Evolutionary conservation across 2,329 filamentous ascomycete genomes (phyloP).

Genomic region (Chaetomiaceae sp.): DNA sequence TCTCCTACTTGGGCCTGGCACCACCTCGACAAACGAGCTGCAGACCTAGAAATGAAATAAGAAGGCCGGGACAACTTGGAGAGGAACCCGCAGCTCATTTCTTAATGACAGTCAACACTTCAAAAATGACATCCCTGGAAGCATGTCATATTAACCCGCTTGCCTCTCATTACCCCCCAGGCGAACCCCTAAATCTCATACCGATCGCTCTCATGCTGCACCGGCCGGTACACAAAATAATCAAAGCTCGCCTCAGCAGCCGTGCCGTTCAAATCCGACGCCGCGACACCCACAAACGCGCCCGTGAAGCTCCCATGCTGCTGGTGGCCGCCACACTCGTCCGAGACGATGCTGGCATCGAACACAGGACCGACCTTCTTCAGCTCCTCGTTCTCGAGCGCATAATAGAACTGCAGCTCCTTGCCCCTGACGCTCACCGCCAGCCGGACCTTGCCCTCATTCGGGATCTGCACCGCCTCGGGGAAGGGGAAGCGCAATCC

Average conservation of each 20-base stretch:
- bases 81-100: too few relatives aligned
- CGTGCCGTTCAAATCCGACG: constrained; percentile 52
- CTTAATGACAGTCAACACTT: too few relatives aligned
- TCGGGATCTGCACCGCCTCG: constrained; percentile 46
- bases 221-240: constrained; percentile 48
- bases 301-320: constrained; percentile 61
- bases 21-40: too few relatives aligned
- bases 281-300: constrained; percentile 54
- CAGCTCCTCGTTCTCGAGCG: constrained; percentile 42
- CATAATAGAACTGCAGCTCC: constrained; percentile 54
- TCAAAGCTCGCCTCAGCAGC: constrained; percentile 46
- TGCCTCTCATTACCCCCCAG: too few relatives aligned
- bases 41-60: too few relatives aligned
- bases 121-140: not conserved
- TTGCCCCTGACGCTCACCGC: constrained; percentile 48
- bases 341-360: constrained; percentile 56
- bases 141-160: too few relatives aligned
- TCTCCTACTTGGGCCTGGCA: too few relatives aligned
- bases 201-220: constrained; percentile 43
- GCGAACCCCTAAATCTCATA: constrained; percentile 36
- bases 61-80: too few relatives aligned
- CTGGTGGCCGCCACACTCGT: constrained; percentile 60
- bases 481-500: constrained; percentile 40
- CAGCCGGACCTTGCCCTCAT: constrained; percentile 51
- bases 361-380: constrained; percentile 50